phyloP scores from a whole-genome alignment of 2,329 filamentous ascomycete genomes.

The Ceratocystis albifundus region DNA sequence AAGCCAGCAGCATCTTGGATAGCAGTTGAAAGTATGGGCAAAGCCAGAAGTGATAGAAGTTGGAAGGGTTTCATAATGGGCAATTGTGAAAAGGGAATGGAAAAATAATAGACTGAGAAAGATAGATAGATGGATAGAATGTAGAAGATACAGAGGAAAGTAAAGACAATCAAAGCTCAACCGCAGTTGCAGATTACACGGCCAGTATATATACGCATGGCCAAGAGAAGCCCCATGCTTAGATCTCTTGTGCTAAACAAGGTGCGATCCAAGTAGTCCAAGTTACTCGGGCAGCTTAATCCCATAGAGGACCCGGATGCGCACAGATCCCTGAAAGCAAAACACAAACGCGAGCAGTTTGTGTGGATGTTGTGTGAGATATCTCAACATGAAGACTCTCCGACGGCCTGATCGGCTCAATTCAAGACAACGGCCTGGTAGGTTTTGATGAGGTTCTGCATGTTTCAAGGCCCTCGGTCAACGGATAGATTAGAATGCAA shows the following conservation, averaged over 20 bases:
- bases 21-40: constrained; percentile 8
- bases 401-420: too few relatives aligned
- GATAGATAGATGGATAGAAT: neutral
- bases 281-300: too few relatives aligned
- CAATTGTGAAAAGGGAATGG: neutral
- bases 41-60: constrained; percentile 6
- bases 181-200: neutral
- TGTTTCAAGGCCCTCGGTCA: neutral
- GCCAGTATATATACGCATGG: neutral
- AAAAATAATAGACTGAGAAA: neutral
- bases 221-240: neutral
- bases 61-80: constrained; percentile 8
- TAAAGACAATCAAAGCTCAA: too few relatives aligned
- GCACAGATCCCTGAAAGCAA: constrained; percentile 2
- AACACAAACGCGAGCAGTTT: neutral
- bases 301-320: neutral
- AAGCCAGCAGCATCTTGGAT: neutral
- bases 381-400: too few relatives aligned
- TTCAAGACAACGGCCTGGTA: neutral
- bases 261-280: neutral
- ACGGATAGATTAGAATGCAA: neutral
- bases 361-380: neutral
- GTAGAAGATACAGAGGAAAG: too few relatives aligned
- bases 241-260: neutral
- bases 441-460: constrained; percentile 8